phyloP scores from a whole-genome alignment of 805 yeast species.

The Scheffersomyces lignosus region DNA sequence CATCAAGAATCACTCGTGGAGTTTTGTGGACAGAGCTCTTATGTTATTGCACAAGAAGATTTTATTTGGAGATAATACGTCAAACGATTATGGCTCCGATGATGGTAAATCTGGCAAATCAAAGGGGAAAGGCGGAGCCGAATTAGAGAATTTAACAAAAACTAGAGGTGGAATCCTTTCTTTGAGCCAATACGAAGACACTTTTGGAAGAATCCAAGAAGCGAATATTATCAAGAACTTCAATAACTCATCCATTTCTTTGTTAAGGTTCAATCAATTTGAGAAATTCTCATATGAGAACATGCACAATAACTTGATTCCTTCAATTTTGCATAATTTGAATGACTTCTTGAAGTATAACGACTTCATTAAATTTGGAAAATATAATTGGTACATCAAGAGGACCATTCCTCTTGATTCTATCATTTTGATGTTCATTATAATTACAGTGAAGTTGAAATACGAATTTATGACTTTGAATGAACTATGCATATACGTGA shows the following conservation, averaged over 20 bases:
- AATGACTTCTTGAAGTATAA: conserved; percentile 55
- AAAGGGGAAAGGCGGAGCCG: conserved; percentile 1
- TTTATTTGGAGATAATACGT: conserved; percentile 30
- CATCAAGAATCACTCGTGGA: conserved; percentile 48
- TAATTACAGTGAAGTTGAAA: conserved; percentile 53
- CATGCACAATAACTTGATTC: conserved; percentile 52
- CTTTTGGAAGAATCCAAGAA: conserved; percentile 38
- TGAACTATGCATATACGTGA: conserved; percentile 39
- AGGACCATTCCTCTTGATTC: conserved; percentile 63
- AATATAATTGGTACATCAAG: conserved; percentile 61
- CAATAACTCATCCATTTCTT: conserved; percentile 37
- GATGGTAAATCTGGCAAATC: background rate
- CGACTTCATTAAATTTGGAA: conserved; percentile 51
- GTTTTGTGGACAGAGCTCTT: conserved; percentile 56
- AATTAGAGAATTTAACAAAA: conserved; percentile 4
- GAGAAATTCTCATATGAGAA: conserved; percentile 51
- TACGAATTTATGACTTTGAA: conserved; percentile 37
- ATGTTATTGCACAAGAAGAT: conserved; percentile 45
- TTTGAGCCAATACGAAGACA: conserved; percentile 38
- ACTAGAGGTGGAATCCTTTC: conserved; percentile 27
- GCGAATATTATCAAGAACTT: conserved; percentile 40
- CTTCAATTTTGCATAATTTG: conserved; percentile 56
- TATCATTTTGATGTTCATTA: conserved; percentile 50
- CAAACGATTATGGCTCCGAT: conserved; percentile 1
- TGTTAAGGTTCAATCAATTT: conserved; percentile 32